Evolutionary conservation across 2,329 filamentous ascomycete genomes (phyloP), one percentile per base, ranked within the genome.

Genomic region (Stachybotrys echinatus): DNA sequence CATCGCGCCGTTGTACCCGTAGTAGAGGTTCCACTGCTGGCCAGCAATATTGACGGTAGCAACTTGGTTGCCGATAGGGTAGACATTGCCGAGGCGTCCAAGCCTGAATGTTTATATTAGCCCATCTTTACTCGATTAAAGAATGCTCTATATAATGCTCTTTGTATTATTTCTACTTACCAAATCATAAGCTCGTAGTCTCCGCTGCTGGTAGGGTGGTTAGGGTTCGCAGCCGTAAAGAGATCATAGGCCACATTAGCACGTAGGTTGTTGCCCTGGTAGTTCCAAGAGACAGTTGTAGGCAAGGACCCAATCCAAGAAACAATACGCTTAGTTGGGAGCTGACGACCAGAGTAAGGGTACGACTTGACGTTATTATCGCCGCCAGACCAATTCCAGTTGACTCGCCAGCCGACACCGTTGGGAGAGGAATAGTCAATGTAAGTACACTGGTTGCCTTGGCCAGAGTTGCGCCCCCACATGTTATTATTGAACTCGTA

Each of bases 121-220:
- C 27, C 27, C 27, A 14, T 34, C 27, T 34, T 5, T 34, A 6
- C 5, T 34, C 27, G 10, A 34, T 5, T 34, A 8, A 34, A 5
- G 27, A 34, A 34, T 14, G 27, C 10, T 37, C 12, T 18, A n/a
- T 23, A 6, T 20, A 2, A 4, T 12, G 22, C 14, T 34, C 27
- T 34, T 34, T 5, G 14, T 34, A 27, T 48, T 23, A 42, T 19
- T 21, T 22, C 39, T 23, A 42, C 55, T 46, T 45, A 60, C 58
- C 81, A 85, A 55, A 85, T 72, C 81, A 85, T 85, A 59, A 84
- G 70, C 65, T 85, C 81, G 61, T 80, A 82, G 58, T 80, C 70
- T 17, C 74, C 59, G 23, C 45, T 48, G 38, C 42, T 52, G 10
- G 45, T 63, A 37, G 60, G 61, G 6, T 75, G 68, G 19, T 71